Evolutionary conservation across 2,329 filamentous ascomycete genomes (phyloP).

Genomic region (Clarireedia hainanense): DNA sequence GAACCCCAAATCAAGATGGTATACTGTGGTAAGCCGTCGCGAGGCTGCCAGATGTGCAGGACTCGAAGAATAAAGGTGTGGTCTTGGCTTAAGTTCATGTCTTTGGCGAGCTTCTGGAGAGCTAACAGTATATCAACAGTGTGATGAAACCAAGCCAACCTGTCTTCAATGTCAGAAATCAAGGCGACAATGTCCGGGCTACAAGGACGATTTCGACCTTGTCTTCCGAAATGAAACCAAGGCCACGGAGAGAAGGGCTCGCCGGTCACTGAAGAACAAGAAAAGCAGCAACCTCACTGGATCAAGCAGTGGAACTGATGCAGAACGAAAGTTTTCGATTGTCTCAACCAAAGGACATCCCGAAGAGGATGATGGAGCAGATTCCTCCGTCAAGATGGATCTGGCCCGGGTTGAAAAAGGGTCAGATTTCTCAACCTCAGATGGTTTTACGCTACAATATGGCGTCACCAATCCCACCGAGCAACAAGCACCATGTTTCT

Average conservation of each 20-base stretch:
- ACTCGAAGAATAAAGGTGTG: slow-evolving; percentile 65
- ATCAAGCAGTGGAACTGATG: background rate
- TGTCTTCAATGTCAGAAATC: slow-evolving; percentile 60
- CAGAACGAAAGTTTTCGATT: slow-evolving; percentile 7
- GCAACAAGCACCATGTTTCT: slow-evolving; percentile 50
- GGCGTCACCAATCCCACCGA: slow-evolving; percentile 41
- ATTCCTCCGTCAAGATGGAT: background rate
- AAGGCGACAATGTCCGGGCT: slow-evolving; percentile 55
- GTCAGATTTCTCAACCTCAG: slow-evolving; percentile 24
- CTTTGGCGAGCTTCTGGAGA: slow-evolving; percentile 15
- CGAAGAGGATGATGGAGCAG: background rate
- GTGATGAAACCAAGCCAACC: slow-evolving; percentile 58
- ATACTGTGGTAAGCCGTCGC: slow-evolving; percentile 57
- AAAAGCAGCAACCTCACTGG: slow-evolving; percentile 10
- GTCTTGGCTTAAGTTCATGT: background rate
- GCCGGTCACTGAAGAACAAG: slow-evolving; percentile 46
- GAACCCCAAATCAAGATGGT: slow-evolving; percentile 41
- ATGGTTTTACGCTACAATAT: background rate
- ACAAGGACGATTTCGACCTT: slow-evolving; percentile 64
- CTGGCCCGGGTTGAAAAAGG: slow-evolving; percentile 3
- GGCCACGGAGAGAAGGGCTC: slow-evolving; percentile 55
- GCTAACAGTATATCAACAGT: slow-evolving; percentile 36
- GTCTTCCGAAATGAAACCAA: slow-evolving; percentile 67
- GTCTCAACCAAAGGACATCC: background rate
- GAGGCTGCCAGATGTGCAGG: slow-evolving; percentile 68